Conservation (phyloP, 2,329 filamentous ascomycete species). For the Sclerotinia borealis region DNA sequence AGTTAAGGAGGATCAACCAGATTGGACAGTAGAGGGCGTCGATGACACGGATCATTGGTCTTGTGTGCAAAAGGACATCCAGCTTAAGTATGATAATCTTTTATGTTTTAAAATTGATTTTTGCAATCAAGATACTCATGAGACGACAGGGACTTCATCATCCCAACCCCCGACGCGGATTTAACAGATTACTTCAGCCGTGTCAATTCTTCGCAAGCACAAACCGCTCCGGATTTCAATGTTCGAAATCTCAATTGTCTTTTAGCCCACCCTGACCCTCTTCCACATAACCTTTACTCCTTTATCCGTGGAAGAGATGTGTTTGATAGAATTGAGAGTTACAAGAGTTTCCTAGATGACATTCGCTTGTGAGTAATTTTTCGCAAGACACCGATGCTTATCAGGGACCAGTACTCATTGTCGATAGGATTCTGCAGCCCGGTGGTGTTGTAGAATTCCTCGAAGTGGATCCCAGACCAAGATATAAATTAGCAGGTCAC, state of each 20-base stretch:
- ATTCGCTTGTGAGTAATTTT: conserved; percentile 23
- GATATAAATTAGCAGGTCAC: conserved; percentile 10
- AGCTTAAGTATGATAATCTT: conserved; percentile 14
- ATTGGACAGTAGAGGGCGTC: conserved; percentile 30
- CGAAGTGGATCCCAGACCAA: conserved; percentile 29
- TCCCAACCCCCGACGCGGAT: conserved; percentile 1
- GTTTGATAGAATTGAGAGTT: conserved; percentile 28
- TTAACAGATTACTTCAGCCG: conserved; percentile 24
- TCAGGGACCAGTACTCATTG: background rate
- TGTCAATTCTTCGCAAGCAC: conserved; percentile 17
- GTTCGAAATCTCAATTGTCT: conserved; percentile 28
- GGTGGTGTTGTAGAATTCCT: conserved; percentile 31
- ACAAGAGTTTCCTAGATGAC: conserved; percentile 28
- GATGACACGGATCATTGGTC: conserved; percentile 30
- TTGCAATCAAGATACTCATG: background rate
- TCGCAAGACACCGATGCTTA: background rate
- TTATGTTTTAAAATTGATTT: background rate
- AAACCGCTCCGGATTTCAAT: conserved; percentile 26
- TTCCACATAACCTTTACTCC: conserved; percentile 27
- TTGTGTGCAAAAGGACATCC: conserved; percentile 17
- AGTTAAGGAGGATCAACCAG: conserved; percentile 25
- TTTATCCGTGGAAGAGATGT: conserved; percentile 29
- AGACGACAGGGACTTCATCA: conserved; percentile 26
- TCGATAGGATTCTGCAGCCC: conserved; percentile 24
- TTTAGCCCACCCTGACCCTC: conserved; percentile 19